A percentile compares a stretch with the other conserved stretches of the same genome.
Conservation (phyloP, 2,329 filamentous ascomycete species). For the Penicillium expansum region DNA sequence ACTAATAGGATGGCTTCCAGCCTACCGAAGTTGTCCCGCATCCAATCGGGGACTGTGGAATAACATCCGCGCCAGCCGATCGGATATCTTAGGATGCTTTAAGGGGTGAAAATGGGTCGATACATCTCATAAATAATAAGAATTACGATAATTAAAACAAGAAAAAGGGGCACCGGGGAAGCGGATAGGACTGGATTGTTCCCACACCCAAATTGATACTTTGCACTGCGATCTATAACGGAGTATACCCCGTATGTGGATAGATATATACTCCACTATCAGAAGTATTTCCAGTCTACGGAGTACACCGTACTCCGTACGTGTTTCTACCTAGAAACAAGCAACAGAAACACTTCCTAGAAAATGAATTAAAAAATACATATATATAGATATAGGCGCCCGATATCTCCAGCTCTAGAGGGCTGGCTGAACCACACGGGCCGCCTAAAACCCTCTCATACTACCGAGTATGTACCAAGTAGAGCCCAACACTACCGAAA, state of each 20-base stretch:
- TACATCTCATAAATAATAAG: not conserved
- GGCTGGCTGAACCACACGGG: not conserved
- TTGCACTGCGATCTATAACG: conserved; percentile 3
- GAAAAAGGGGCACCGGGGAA: conserved; percentile 12
- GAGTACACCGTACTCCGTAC: too few species aligned
- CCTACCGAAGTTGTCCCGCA: conserved; percentile 8
- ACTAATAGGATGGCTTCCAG: conserved; percentile 26
- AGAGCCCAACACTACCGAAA: not conserved
- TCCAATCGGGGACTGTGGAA: conserved; percentile 22
- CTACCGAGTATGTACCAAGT: not conserved
- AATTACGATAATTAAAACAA: not conserved
- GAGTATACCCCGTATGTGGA: not conserved
- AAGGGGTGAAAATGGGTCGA: not conserved
- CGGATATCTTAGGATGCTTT: conserved; percentile 10
- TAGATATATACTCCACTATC: not conserved
- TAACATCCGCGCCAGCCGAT: conserved; percentile 25
- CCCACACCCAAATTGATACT: conserved; percentile 10
- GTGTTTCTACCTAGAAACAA: not conserved
- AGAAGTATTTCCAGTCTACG: too few species aligned
- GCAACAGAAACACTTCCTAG: not conserved
- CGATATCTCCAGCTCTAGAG: not conserved
- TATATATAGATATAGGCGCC: too few species aligned
- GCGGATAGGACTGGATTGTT: conserved; percentile 11
- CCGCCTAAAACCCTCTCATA: not conserved
- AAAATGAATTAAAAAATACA: too few species aligned